Conservation (phyloP, 169 alveolate species). For the Cryptosporidium xiaoi region DNA sequence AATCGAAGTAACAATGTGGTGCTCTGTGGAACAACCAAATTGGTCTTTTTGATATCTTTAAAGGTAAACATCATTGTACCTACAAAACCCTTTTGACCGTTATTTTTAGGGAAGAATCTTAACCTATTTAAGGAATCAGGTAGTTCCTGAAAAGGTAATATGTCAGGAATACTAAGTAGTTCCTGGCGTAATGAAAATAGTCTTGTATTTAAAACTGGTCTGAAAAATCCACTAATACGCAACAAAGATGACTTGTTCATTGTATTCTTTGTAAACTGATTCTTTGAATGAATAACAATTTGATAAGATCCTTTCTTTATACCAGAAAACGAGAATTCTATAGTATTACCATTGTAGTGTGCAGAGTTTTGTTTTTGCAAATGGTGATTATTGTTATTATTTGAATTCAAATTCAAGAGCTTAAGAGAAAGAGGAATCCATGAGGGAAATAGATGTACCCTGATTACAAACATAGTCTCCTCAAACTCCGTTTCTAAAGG, state of each 20-base stretch:
- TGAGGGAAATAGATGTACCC: constrained; percentile 5
- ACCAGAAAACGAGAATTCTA: constrained; percentile 35
- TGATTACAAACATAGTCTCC: constrained; percentile 1
- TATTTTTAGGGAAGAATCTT: constrained; percentile 28
- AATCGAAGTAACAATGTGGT: constrained; percentile 15
- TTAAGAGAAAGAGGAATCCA: constrained; percentile 41
- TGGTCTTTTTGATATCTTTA: constrained; percentile 31
- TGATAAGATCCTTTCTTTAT: constrained; percentile 30
- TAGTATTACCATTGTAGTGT: constrained; percentile 16
- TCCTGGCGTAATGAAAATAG: constrained; percentile 56
- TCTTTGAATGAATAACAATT: constrained; percentile 16
- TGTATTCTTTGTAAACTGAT: constrained; percentile 7
- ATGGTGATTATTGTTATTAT: constrained; percentile 6
- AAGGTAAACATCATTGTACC: constrained; percentile 48
- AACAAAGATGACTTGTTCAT: constrained; percentile 32
- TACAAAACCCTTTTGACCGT: constrained; percentile 16
- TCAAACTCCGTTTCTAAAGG: constrained; percentile 42
- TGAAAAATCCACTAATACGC: constrained; percentile 16
- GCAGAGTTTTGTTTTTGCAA: constrained; percentile 2
- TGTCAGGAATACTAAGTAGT: constrained; percentile 47
- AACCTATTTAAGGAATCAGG: constrained; percentile 67
- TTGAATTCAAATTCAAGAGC: background rate
- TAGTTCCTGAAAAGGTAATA: constrained; percentile 56
- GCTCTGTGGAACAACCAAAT: constrained; percentile 15
- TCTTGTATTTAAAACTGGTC: constrained; percentile 12